These are phyloP conservation scores for Umbelopsis sp. DNA, from an alignment of 192 early-diverging fungal genomes.

Conservation along the genomic window DNA sequence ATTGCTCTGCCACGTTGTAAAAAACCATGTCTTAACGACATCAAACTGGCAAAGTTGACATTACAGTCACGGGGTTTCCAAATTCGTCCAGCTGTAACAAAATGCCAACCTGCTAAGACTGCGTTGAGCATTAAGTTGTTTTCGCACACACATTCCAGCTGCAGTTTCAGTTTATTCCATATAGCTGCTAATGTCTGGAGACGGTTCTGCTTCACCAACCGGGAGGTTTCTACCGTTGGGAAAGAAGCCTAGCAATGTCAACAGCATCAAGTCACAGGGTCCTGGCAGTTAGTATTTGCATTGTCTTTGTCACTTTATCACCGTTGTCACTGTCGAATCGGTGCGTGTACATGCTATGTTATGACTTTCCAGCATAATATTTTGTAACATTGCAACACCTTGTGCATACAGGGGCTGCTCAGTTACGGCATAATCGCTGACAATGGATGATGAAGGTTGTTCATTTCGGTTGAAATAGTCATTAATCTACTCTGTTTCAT, in stretches of 20 bases:
- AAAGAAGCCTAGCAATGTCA: slow-evolving; percentile 2
- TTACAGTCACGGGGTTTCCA: slow-evolving; percentile 8
- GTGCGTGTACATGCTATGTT: too few relatives aligned
- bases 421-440: neutral
- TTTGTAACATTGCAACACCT: neutral
- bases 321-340: neutral
- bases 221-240: slow-evolving; percentile 11
- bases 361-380: neutral
- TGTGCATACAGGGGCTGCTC: neutral
- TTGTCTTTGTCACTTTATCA: neutral
- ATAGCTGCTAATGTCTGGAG: slow-evolving; percentile 23
- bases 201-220: slow-evolving; percentile 19
- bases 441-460: neutral
- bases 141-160: slow-evolving; percentile 8
- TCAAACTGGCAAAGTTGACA: too few relatives aligned
- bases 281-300: slow-evolving; percentile 14
- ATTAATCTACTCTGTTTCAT: neutral
- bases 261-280: slow-evolving; percentile 22
- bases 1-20: too few relatives aligned
- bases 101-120: slow-evolving; percentile 1
- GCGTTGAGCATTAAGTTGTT: neutral
- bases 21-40: too few relatives aligned
- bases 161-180: slow-evolving; percentile 4
- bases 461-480: neutral
- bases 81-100: neutral